Base-by-base conservation (phyloP, 2,329 filamentous ascomycete species). In the Pseudogymnoascus sp. region DNA sequence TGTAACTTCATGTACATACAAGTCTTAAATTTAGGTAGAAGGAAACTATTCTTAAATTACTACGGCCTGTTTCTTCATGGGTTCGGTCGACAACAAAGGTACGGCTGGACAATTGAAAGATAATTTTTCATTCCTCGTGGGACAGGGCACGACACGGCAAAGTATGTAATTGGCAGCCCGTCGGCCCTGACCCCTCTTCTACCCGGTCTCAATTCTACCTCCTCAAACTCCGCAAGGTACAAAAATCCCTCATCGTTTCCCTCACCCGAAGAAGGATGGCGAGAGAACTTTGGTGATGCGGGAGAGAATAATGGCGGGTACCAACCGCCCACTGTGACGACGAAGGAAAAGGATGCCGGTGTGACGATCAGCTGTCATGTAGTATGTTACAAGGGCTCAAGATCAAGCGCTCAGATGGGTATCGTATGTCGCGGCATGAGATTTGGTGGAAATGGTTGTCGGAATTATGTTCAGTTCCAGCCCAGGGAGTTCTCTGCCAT, bases 401-500 rank as follows among this genome's bases (percentile, higher is more conserved):
- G 69, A 69, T 68, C 66, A 63, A 63, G 63, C 59, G 42, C 47
- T 38, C 53, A 64, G 62, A 64, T 53, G 47, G 47, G 47, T 66
- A 64, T 63, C 67, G 65, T 61, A 63, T 65, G 60, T 64, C 59
- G 62, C 63, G 63, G 42, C 62, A 66, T 50, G 50, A 50, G 42
- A 33, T 62, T 31, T 44, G 60, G 23, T 62, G 16, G 60, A 62
- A 35, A 62, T 62, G 10, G 47, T 62, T 35, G 23, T 62, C 60
- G 31, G 23, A 56, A 62, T 62, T 62, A 53, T 35, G 14, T 70
- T 83, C 79, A 90, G 75, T 89, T 89, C 88, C 88, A 91, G 68
- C 88, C 88, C 69, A 91, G 79, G 62, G 86, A 89, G 77, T 91
- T 91, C 76, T 90, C 87, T 11, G 87, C 84, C 85, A 89, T 89